Conservation (phyloP, 139 green algal genomes). For the Nannochloris sp. region DNA sequence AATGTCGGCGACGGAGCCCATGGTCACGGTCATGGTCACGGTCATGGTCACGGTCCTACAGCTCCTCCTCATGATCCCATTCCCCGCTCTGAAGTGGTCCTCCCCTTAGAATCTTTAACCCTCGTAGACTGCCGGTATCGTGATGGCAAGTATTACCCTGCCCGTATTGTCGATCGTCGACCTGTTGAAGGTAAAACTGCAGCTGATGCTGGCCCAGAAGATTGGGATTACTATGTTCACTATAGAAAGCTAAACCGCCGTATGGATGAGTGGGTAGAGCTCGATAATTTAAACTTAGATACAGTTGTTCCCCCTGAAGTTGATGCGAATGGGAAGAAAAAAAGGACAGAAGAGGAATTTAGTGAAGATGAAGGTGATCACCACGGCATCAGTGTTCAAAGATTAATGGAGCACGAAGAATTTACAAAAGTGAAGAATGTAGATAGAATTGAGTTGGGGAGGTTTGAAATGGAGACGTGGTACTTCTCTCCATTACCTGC, state of each 20-base stretch:
- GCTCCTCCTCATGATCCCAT: not conserved
- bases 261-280: constrained; percentile 87
- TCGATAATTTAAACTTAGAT: constrained; percentile 60
- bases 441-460: constrained; percentile 82
- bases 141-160: constrained; percentile 66
- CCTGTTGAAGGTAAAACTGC: not conserved
- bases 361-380: constrained; percentile 55
- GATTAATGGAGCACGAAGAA: constrained; percentile 89
- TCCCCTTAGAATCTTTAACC: constrained; percentile 79
- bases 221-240: constrained; percentile 97
- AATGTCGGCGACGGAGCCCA: too few species aligned
- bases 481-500: constrained; percentile 93
- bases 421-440: constrained; percentile 98
- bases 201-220: not conserved
- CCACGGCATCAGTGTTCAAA: constrained; percentile 83
- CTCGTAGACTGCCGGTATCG: constrained; percentile 70
- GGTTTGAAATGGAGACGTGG: constrained; percentile 88
- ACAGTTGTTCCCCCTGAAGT: constrained; percentile 22
- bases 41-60: too few species aligned
- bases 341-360: constrained; percentile 55
- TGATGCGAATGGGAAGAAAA: constrained; percentile 45
- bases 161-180: constrained; percentile 80
- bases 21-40: too few species aligned
- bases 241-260: constrained; percentile 85
- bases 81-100: constrained; percentile 39